These are phyloP conservation scores for Boletus bicolor DNA, from an alignment of 768 basidiomycete species.

Conservation along the genomic window DNA sequence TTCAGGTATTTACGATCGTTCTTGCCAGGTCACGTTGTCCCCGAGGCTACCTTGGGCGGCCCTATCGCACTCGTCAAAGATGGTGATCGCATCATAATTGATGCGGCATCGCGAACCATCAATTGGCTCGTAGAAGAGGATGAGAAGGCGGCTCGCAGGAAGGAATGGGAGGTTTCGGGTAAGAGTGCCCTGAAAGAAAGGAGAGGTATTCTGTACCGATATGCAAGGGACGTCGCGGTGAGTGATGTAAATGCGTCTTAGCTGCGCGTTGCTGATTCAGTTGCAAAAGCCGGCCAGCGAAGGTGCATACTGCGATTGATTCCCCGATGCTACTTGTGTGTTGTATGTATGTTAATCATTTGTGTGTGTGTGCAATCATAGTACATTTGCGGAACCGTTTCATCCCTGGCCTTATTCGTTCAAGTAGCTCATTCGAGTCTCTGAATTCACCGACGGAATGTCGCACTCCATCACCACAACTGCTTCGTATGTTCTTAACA, in stretches of 20 bases:
- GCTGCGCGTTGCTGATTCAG: constrained; percentile 3
- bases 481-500: constrained; percentile 51
- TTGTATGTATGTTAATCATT: background rate
- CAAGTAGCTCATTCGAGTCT: background rate
- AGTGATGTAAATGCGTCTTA: constrained; percentile 34
- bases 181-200: constrained; percentile 63
- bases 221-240: constrained; percentile 84
- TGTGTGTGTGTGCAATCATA: background rate
- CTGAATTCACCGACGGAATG: constrained; percentile 14
- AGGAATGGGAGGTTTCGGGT: constrained; percentile 68
- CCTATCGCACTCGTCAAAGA: constrained; percentile 86
- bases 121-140: constrained; percentile 71
- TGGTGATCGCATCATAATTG: constrained; percentile 76
- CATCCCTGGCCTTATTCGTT: background rate
- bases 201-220: constrained; percentile 73
- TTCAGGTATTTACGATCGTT: constrained; percentile 38
- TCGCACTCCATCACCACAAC: constrained; percentile 50
- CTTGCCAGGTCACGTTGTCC: constrained; percentile 52
- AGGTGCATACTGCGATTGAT: constrained; percentile 80
- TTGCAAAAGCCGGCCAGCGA: constrained; percentile 65
- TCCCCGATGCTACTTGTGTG: background rate
- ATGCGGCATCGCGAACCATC: constrained; percentile 61
- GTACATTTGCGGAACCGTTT: background rate
- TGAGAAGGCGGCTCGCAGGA: constrained; percentile 56
- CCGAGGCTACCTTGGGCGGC: constrained; percentile 73